Conservation (phyloP, 306 rosid genomes). For the Sindora glabra region DNA sequence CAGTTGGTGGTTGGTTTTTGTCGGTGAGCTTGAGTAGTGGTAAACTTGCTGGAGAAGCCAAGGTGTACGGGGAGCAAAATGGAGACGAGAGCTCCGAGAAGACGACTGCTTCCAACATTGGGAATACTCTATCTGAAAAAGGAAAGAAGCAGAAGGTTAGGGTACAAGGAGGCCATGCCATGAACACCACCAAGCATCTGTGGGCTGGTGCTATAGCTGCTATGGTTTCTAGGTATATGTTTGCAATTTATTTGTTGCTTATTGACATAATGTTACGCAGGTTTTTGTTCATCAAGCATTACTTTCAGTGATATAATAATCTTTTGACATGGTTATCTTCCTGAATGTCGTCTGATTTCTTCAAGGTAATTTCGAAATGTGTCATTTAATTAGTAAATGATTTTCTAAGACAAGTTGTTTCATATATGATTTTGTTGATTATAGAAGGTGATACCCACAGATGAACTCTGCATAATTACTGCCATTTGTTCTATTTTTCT, state of each 20-base stretch:
- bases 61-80: conserved; percentile 30
- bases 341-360: no score
- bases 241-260: not conserved
- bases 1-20: conserved; percentile 35
- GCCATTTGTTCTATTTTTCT: not conserved
- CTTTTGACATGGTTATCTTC: no score
- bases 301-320: no score
- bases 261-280: not conserved
- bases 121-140: conserved; percentile 10
- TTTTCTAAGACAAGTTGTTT: no score
- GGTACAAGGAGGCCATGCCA: conserved; percentile 42
- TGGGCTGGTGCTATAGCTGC: conserved; percentile 99
- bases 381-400: no score
- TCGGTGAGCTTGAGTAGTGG: conserved; percentile 58
- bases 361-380: no score
- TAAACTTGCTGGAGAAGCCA: conserved; percentile 36
- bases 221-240: conserved; percentile 85
- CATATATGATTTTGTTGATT: no score
- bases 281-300: not conserved
- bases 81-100: conserved; percentile 41
- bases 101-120: conserved; percentile 9
- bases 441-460: no score
- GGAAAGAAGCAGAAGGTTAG: conserved; percentile 24
- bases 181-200: conserved; percentile 83
- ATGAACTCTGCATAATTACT: not conserved